Base-by-base conservation (phyloP, 2,329 filamentous ascomycete species). In the Penicillium sp. region DNA sequence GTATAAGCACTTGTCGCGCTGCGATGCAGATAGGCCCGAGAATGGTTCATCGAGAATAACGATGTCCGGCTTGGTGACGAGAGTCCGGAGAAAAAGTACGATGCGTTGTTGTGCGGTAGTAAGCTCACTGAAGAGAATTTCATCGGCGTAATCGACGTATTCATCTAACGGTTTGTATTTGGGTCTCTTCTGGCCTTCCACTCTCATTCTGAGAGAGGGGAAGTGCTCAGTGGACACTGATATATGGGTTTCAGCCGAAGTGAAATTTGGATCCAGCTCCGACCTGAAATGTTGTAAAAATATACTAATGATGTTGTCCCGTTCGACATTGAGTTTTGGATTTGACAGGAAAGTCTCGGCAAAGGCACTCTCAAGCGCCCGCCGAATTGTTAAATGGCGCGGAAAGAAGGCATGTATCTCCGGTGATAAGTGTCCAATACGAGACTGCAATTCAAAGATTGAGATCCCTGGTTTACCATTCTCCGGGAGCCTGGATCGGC, bases 331-430 rank as follows among this genome's bases (percentile, higher is more conserved):
- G 1, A 97, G 76, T 40, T 77, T 81, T 0, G 94, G 87, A 57
- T 81, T 84, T 1, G 85, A 81, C 14, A 88, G 80, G 62, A 96
- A 95, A 0, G 94, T 96, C 54, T 95, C 90, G 1, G 91, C 88
- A 87, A 91, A 97, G 0, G 93, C 91, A 46, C 87, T 93, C 68
- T 94, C 90, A 0, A 99, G 71, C 0, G 90, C 83, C 46, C 87
- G 81, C 2, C 90, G 83, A 9, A 96, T 76, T 0, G 86, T 87
- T 43, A 96, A 78, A 34, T 82, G 79, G 45, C 87, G 86, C 0
- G 94, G 93, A 76, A 97, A 97, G 72, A 96, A 91, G 48, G 90
- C 87, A 66, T 97, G 92, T 4, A 97, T 89, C 70, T 97, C 94
- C 0, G 94, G 94, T 57, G 90, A 95, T 0, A 91, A 94, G 70